Evolutionary conservation across 108 stramenopile genomes (phyloP).

Genomic region (Fragilariopsis cylindrus): DNA sequence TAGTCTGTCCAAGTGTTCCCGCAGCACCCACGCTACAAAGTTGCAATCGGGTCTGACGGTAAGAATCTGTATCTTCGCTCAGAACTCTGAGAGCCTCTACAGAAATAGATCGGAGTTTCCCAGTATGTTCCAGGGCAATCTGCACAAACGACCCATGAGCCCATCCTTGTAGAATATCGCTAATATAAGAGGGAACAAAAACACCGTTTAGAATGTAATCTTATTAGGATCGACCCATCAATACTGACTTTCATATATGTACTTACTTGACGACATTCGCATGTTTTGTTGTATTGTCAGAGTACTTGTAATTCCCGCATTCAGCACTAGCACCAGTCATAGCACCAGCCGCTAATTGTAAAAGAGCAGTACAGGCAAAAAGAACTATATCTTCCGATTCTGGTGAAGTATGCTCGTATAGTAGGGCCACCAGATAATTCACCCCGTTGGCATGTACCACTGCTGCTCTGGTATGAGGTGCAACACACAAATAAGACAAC

Average conservation of each 20-base stretch:
- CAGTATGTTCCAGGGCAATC: slow-evolving; percentile 44
- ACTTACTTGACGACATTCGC: slow-evolving; percentile 50
- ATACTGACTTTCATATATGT: neutral
- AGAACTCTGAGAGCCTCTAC: slow-evolving; percentile 55
- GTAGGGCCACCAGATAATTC: slow-evolving; percentile 47
- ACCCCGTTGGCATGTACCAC: slow-evolving; percentile 56
- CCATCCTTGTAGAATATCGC: slow-evolving; percentile 62
- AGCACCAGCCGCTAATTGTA: slow-evolving; percentile 57
- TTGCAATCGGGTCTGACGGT: slow-evolving; percentile 39
- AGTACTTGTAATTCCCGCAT: slow-evolving; percentile 1
- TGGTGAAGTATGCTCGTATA: slow-evolving; percentile 37
- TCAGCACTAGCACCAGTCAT: slow-evolving; percentile 34
- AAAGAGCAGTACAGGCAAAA: slow-evolving; percentile 53
- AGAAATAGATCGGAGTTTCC: slow-evolving; percentile 46
- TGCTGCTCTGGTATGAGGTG: slow-evolving; percentile 65
- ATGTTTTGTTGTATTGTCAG: slow-evolving; percentile 2
- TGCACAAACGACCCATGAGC: slow-evolving; percentile 56
- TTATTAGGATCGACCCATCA: neutral
- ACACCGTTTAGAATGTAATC: neutral
- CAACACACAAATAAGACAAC: slow-evolving; percentile 54
- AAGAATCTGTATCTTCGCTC: slow-evolving; percentile 56
- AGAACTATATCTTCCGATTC: slow-evolving; percentile 37
- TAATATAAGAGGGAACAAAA: slow-evolving; percentile 25
- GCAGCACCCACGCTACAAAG: slow-evolving; percentile 55
- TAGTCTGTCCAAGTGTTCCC: slow-evolving; percentile 44